Evolutionary conservation across 345 rosid genomes (phyloP).

Genomic region (Cardamine chenopodiifolia): DNA sequence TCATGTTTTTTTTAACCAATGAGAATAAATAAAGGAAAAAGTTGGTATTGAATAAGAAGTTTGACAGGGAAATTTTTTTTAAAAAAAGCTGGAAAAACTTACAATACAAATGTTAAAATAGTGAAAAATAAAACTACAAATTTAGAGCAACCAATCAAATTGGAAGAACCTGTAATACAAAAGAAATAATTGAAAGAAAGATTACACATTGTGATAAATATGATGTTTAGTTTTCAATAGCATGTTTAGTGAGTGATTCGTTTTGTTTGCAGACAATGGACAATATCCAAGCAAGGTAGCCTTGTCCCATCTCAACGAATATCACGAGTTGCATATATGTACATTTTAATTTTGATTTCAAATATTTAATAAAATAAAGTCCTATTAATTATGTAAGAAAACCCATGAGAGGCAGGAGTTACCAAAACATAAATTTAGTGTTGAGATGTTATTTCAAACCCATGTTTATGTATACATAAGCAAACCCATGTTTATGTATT

Average conservation of each 20-base stretch:
- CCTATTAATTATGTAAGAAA: neutral
- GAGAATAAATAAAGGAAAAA: neutral
- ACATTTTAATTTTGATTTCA: neutral
- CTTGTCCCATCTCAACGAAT: conserved; percentile 24
- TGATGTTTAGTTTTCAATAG: neutral
- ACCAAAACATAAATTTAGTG: neutral
- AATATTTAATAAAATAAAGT: neutral
- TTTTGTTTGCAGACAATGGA: conserved; percentile 17
- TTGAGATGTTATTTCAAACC: too few species aligned
- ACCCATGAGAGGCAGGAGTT: neutral
- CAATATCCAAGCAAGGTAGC: conserved; percentile 41
- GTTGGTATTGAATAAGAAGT: neutral
- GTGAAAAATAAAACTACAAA: neutral
- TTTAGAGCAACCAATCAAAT: conserved; percentile 19
- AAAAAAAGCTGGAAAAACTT: conserved; percentile 35
- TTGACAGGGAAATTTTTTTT: neutral
- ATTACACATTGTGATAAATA: neutral
- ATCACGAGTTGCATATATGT: conserved; percentile 29
- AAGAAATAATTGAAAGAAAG: conserved; percentile 13
- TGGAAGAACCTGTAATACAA: conserved; percentile 36
- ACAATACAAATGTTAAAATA: neutral
- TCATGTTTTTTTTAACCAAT: neutral
- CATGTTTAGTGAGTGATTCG: conserved; percentile 14
- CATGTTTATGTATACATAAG: too few species aligned
- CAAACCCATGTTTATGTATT: too few species aligned